Base-by-base conservation (phyloP, 1,139 yeast species). In the Nakaseomyces bracarensis region DNA sequence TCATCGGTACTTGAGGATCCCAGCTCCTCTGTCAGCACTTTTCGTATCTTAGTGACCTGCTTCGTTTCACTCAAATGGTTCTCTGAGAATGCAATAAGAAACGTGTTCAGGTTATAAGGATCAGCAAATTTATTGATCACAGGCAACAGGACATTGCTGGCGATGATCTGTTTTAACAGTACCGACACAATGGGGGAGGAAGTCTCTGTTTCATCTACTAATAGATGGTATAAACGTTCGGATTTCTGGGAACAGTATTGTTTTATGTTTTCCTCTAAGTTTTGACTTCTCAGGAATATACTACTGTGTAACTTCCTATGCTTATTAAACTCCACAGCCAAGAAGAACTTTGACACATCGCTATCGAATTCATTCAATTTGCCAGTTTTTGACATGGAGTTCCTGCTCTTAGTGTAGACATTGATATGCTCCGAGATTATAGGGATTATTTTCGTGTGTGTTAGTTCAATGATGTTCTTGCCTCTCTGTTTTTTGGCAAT, bases 101-200 rank as follows among this genome's bases (percentile, higher is more conserved):
- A 57, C 43, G 76, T 71, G 57, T 87, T 89, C 74, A 82, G 82
- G 48, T 78, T 82, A 57, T 86, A 95, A 1, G 91, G 76, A 44
- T 83, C 91, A 0, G 82, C 67, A 1, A 82, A 53, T 67, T 81
- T 72, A 18, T 67, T 61, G 21, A 83, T 55, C 0, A 81, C 57
- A 0, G 84, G 82, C n/a, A 60, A 58, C 4, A 79, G 43, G 0
- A 79, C 71, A 40, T 75, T 72, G 27, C 78, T 68, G 0, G 86
- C 64, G 3, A 85, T 46, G 5, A 89, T 68, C 53, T 89, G 96
- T 15, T 79, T 68, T 0, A 81, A 57, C 14, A 89, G 63, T 0
- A 72, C 59, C 0, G 54, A 46, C 0, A 75, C 79, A 3, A 79
- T 66, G 0, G 68, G 68, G 13, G 82, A 78, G 2, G 64, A 51